These are phyloP conservation scores for Ogataea glucozyma DNA, from an alignment of 805 yeast genomes.

Conservation along the genomic window DNA sequence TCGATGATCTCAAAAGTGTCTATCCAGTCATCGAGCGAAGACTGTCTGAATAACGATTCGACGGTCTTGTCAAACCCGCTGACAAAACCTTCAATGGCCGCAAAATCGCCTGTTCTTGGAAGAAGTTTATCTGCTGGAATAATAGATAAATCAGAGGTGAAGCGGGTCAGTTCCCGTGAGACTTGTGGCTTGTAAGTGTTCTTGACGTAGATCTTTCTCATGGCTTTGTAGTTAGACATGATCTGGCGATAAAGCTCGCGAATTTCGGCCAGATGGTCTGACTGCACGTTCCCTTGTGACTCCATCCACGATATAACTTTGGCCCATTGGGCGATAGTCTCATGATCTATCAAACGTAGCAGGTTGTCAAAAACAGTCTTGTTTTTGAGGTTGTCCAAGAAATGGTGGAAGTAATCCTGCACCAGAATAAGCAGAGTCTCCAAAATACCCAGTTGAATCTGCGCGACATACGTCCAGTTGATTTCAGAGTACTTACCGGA, in stretches of 20 bases:
- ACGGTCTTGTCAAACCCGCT: constrained; percentile 64
- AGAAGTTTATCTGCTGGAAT: constrained; percentile 37
- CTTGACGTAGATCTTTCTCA: constrained; percentile 69
- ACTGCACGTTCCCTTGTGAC: constrained; percentile 18
- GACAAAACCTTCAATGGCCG: constrained; percentile 60
- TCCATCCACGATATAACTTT: constrained; percentile 32
- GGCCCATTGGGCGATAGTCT: constrained; percentile 55
- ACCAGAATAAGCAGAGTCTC: constrained; percentile 74
- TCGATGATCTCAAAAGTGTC: constrained; percentile 73
- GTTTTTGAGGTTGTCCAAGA: constrained; percentile 64
- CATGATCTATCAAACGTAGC: constrained; percentile 66
- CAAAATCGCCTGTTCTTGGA: constrained; percentile 39
- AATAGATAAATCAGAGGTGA: constrained; percentile 41
- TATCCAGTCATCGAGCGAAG: constrained; percentile 76
- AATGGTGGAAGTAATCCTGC: constrained; percentile 71
- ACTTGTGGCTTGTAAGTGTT: constrained; percentile 67
- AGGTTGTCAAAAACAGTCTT: constrained; percentile 63
- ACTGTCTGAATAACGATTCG: constrained; percentile 53
- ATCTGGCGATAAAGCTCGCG: constrained; percentile 27
- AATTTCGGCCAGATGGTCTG: constrained; percentile 22
- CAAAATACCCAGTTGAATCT: constrained; percentile 78
- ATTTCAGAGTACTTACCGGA: constrained; percentile 44
- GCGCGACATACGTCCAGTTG: constrained; percentile 67
- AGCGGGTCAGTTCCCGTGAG: constrained; percentile 39
- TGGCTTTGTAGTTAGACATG: constrained; percentile 54